These are phyloP conservation scores for Arachnopeziza araneosa DNA, from an alignment of 2,329 filamentous ascomycete genomes.

Conservation along the genomic window DNA sequence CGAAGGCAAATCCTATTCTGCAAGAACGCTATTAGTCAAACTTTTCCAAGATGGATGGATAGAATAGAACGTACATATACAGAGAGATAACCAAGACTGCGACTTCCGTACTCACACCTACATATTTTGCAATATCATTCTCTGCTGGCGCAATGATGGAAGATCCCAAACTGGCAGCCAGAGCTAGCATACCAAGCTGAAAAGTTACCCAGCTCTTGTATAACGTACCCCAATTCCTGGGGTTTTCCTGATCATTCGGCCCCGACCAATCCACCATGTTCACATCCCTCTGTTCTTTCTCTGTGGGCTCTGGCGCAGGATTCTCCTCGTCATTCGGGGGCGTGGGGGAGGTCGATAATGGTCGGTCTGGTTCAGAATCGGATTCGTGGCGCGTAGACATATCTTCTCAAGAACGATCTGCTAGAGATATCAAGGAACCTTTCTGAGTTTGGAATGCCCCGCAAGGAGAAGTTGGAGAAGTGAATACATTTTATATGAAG, in stretches of 20 bases:
- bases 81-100: conserved; percentile 55
- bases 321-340: conserved; percentile 13
- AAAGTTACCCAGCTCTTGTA: conserved; percentile 3
- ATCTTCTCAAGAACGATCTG: not conserved
- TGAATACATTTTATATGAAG: not conserved
- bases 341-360: conserved; percentile 1
- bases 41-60: conserved; percentile 8
- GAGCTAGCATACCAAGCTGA: conserved; percentile 42
- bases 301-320: not conserved
- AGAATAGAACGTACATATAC: conserved; percentile 20
- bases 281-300: conserved; percentile 44
- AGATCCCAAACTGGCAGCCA: conserved; percentile 39
- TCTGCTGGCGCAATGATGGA: conserved; percentile 65
- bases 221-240: not conserved
- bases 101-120: conserved; percentile 41
- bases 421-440: not conserved
- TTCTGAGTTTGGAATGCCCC: not conserved
- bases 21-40: not conserved
- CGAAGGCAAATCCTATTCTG: conserved; percentile 6
- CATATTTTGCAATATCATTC: conserved; percentile 55
- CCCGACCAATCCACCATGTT: conserved; percentile 47
- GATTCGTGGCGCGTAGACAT: not conserved
- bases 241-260: not conserved
- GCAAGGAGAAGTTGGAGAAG: not conserved
- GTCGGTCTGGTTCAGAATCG: not conserved